These are phyloP conservation scores for Aspergillus sp. DNA, from an alignment of 2,329 filamentous ascomycete genomes.

Conservation along the genomic window DNA sequence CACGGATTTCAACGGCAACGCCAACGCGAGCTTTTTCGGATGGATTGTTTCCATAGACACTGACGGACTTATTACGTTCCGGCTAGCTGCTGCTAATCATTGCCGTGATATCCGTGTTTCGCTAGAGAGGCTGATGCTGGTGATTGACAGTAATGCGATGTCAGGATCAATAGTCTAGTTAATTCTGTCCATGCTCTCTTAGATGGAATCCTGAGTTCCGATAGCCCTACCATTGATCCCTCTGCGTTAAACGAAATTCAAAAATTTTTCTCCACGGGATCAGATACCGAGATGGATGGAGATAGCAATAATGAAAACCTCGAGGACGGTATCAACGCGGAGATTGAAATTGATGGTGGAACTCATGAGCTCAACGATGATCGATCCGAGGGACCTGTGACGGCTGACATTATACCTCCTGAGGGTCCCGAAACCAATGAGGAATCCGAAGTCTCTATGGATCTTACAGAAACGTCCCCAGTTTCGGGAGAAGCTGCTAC, in stretches of 20 bases:
- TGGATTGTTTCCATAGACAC: constrained; percentile 56
- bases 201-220: background rate
- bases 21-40: constrained; percentile 52
- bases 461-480: background rate
- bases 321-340: too few relatives aligned
- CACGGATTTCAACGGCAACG: constrained; percentile 8
- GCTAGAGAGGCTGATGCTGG: constrained; percentile 50
- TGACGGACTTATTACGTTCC: constrained; percentile 54
- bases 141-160: constrained; percentile 32
- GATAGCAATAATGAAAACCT: background rate
- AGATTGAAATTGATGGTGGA: background rate
- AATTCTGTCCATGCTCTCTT: too few relatives aligned
- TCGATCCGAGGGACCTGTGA: background rate
- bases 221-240: constrained; percentile 15
- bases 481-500: background rate
- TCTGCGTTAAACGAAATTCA: constrained; percentile 45
- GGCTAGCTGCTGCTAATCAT: constrained; percentile 52
- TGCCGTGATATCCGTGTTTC: constrained; percentile 51
- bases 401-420: constrained; percentile 10
- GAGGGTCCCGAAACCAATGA: background rate
- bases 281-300: background rate
- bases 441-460: constrained; percentile 4
- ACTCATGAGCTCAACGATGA: background rate
- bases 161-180: background rate
- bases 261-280: constrained; percentile 40